Base-by-base conservation (phyloP, 257 asterid genomes). In the Ajuga chamaepitys region DNA sequence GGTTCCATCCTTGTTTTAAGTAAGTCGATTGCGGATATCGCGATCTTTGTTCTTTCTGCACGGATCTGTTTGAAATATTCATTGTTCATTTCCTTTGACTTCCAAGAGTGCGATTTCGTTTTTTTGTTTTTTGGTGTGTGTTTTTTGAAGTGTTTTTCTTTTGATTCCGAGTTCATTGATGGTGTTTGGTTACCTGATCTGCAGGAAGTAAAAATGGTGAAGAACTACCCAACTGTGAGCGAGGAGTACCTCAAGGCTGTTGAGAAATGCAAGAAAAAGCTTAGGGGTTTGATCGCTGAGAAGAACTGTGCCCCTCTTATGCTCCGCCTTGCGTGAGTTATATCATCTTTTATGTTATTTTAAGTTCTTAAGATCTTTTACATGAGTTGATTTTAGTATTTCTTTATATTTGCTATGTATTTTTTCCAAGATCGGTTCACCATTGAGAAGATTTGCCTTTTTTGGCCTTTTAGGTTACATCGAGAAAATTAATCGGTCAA, bases 251-350 rank as follows among this genome's bases (percentile, higher is more conserved):
- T 76, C 58, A 78, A 76, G 85, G 95, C 98, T 9, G 73, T 89
- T 53, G 97, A 89, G 25, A 87, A 87, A 68, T 68, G 80, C 80
- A 87, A 80, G 86, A 86, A 71, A 80, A 92, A 89, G 86, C 88
- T 92, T 8, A 87, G 95, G 73, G 98, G 91, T 10, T 71, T 92
- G 60, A 92, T 92, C 57, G 88, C 97, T 11, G 95, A 83, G 79
- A 92, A 92, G 81, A 78, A 82, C 66, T 89, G 98, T 57, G 95
- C 97, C 72, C 97, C 98, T 5, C 47, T 92, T 67, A 87, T 89
- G 95, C 91, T 92, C 44, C 95, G 98, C 7, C 77, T 89, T 6
- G 98, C 95, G 98, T 92, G 77, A 60, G 85, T 17, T 65, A 45
- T 58, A 1, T 22, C 55, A 18, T 1, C 11, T 42, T 41, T 20